Percentiles rank a stretch among this genome's conserved stretches.
Conservation (phyloP, 495 filamentous ascomycete species). For the Friedmanniomyces simplex region DNA sequence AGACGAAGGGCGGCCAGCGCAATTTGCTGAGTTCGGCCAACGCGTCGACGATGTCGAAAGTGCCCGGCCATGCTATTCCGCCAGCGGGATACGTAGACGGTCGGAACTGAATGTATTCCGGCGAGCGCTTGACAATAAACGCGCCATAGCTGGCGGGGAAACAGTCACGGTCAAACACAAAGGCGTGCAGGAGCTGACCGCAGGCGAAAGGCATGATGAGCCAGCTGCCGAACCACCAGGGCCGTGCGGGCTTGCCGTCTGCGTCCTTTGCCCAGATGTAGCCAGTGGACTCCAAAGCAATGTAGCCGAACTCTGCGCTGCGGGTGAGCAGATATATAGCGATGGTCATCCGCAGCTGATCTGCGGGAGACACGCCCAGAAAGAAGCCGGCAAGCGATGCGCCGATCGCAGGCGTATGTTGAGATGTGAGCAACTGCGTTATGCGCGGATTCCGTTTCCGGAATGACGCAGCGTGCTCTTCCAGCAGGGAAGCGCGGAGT, state of each 20-base stretch:
- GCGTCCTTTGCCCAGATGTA: constrained; percentile 48
- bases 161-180: constrained; percentile 85
- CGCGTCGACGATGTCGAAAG: constrained; percentile 68
- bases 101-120: constrained; percentile 64
- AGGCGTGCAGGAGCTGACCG: constrained; percentile 83
- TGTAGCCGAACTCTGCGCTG: constrained; percentile 79
- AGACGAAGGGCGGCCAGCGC: constrained; percentile 80
- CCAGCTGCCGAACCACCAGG: constrained; percentile 95
- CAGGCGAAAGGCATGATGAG: constrained; percentile 84
- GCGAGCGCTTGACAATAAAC: constrained; percentile 62
- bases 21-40: constrained; percentile 68
- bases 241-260: constrained; percentile 22
- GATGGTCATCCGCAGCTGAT: constrained; percentile 67
- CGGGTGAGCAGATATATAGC: constrained; percentile 69
- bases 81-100: constrained; percentile 55
- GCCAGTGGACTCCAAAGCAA: constrained; percentile 67
- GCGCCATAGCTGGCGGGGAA: constrained; percentile 65
- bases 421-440: constrained; percentile 61
- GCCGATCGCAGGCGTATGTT: constrained; percentile 75
- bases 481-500: constrained; percentile 63
- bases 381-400: constrained; percentile 76
- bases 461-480: constrained; percentile 61
- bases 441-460: constrained; percentile 71
- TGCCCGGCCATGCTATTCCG: constrained; percentile 59
- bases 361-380: constrained; percentile 64